Evolutionary conservation across 2,329 filamentous ascomycete genomes (phyloP).

Genomic region (Exserohilum rostratum): DNA sequence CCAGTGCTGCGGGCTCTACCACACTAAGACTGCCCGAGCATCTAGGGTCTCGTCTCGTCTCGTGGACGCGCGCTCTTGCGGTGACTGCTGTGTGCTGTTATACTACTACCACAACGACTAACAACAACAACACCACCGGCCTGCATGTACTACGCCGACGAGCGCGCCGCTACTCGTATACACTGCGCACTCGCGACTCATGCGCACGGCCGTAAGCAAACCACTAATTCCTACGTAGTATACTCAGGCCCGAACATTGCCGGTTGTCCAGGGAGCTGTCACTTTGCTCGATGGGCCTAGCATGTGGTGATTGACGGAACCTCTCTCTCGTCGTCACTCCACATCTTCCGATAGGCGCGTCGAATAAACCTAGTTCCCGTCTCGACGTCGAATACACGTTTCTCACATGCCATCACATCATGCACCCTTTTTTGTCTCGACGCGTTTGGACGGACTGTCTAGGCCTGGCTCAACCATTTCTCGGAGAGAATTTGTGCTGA

Average conservation of each 20-base stretch:
- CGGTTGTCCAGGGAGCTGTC: not conserved
- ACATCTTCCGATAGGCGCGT: constrained; percentile 1
- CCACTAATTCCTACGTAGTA: not conserved
- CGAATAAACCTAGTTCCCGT: not conserved
- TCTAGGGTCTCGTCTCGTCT: not conserved
- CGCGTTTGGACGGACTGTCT: constrained; percentile 5
- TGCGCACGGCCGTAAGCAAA: not conserved
- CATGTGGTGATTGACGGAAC: not conserved
- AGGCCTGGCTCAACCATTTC: constrained; percentile 2
- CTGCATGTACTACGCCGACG: not conserved
- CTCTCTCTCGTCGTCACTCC: not conserved
- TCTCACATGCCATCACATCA: not conserved
- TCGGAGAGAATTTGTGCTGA: not conserved
- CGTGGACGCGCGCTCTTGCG: not conserved
- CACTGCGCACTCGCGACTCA: not conserved
- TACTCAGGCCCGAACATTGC: not conserved
- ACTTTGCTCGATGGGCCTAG: not conserved
- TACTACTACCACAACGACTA: not conserved
- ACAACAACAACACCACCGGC: not conserved
- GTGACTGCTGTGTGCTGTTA: not conserved
- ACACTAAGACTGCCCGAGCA: not conserved
- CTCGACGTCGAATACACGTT: not conserved
- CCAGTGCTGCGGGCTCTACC: constrained; percentile 9
- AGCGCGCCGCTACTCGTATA: not conserved
- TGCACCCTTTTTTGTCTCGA: not conserved